Evolutionary conservation across 257 asterid species (phyloP), one percentile per base, ranked within the genome.

Genomic region (Mentha longifolia): DNA sequence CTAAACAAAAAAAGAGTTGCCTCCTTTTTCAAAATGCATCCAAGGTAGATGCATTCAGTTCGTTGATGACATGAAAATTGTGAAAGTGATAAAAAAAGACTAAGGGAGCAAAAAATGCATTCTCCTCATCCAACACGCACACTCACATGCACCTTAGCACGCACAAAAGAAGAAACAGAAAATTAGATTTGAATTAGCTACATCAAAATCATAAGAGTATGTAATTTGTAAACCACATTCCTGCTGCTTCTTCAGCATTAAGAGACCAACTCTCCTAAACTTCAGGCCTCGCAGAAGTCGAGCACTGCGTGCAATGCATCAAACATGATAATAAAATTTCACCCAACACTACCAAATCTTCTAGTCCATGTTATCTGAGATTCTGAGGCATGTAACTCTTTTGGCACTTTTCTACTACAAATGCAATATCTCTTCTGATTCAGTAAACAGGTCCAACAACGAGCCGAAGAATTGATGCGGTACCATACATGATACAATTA

Each of bases 201-300:
- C 59, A 42, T 12, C 50, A 70, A 28, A 37, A 70, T 54, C 22
- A n/a, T n/a, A 25, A 43, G 20, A 43, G 37, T 57, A 45, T 7
- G 9, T 15, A 70, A 70, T n/a, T 70, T 46, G 5, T 25, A 57
- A 70, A 70, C 20, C 58, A 58, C 67, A 16, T 70, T 58, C 15
- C 43, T 7, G n/a, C 51, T 69, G 67, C 51, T 70, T 57, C 46
- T 14, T 30, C 37, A 43, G 33, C 66, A 57, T 70, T 49, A 52
- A 19, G 54, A 68, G 42, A 59, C 11, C 73, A 7, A 30, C 62
- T 55, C 61, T 22, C 28, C 16, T 28, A 59, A 70, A 46, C 25
- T 45, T 13, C 28, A 20, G 20, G 16, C 17, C 14, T 13, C 14
- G 43, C 41, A 9, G 22, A 42, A 13, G 55, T 43, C 41, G 4